These are phyloP conservation scores for Candida sp. DNA, from an alignment of 1,139 yeast genomes.

Conservation along the genomic window DNA sequence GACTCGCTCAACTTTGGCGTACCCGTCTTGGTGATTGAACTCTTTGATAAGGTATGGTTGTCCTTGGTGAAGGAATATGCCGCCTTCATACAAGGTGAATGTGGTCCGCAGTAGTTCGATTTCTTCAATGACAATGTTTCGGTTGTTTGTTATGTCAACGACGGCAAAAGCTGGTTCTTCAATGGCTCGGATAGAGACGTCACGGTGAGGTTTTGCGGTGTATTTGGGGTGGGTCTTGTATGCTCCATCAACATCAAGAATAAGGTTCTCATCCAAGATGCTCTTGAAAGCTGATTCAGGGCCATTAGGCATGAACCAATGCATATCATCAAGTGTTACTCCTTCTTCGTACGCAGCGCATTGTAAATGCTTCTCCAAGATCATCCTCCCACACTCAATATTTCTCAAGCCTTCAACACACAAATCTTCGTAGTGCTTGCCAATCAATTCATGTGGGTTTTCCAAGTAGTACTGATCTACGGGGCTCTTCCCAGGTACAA, in stretches of 20 bases:
- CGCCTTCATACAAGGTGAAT: conserved; percentile 95
- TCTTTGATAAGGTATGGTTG: conserved; percentile 85
- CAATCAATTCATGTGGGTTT: conserved; percentile 67
- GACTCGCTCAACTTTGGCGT: conserved; percentile 85
- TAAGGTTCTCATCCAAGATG: conserved; percentile 48
- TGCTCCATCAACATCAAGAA: conserved; percentile 52
- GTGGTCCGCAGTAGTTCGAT: conserved; percentile 91
- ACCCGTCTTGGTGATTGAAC: conserved; percentile 73
- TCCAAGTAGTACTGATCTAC: conserved; percentile 84
- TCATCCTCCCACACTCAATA: conserved; percentile 35
- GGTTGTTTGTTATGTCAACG: conserved; percentile 79
- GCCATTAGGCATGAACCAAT: conserved; percentile 48
- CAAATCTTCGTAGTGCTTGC: conserved; percentile 46
- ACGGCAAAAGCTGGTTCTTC: conserved; percentile 86
- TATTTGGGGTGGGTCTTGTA: conserved; percentile 64
- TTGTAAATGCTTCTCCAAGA: conserved; percentile 84
- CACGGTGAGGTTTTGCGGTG: conserved; percentile 80
- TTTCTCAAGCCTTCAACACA: conserved; percentile 45
- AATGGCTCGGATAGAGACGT: conserved; percentile 79
- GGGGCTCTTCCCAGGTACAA: conserved; percentile 85
- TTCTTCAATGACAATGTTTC: conserved; percentile 82
- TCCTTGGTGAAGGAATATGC: conserved; percentile 94
- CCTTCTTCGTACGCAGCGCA: conserved; percentile 95
- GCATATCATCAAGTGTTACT: conserved; percentile 42
- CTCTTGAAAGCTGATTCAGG: conserved; percentile 28